Conservation (phyloP, 495 filamentous ascomycete species). For the Lindgomyces ingoldianus region DNA sequence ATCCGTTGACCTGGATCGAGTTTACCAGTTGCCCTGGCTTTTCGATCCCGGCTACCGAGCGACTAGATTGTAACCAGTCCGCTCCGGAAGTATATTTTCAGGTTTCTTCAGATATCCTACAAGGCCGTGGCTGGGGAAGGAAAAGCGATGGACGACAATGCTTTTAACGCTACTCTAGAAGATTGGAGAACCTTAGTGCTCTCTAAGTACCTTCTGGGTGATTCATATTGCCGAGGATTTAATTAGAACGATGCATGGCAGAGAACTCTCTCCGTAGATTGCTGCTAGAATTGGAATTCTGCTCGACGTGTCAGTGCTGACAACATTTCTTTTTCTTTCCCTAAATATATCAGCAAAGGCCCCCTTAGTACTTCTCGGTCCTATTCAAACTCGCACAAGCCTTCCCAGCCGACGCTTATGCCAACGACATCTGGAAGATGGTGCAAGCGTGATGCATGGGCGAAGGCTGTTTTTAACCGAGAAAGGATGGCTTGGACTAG, state of each 20-base stretch:
- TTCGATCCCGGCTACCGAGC: background rate
- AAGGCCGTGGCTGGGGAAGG: background rate
- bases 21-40: background rate
- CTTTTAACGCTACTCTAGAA: background rate
- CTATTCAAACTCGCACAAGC: background rate
- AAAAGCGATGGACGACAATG: background rate
- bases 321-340: background rate
- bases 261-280: background rate
- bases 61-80: background rate
- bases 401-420: background rate
- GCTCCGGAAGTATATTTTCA: background rate
- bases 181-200: background rate
- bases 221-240: background rate
- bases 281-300: background rate
- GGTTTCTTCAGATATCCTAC: background rate
- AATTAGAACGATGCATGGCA: background rate
- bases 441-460: background rate
- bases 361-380: background rate
- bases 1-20: background rate
- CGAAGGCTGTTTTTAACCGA: background rate
- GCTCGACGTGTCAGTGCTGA: background rate
- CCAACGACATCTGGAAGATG: background rate
- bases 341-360: background rate
- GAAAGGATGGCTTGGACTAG: background rate
- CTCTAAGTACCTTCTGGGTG: background rate